Base-by-base conservation (phyloP, 2,329 filamentous ascomycete genomes). In the Hawksworthiomyces lignivorus region DNA sequence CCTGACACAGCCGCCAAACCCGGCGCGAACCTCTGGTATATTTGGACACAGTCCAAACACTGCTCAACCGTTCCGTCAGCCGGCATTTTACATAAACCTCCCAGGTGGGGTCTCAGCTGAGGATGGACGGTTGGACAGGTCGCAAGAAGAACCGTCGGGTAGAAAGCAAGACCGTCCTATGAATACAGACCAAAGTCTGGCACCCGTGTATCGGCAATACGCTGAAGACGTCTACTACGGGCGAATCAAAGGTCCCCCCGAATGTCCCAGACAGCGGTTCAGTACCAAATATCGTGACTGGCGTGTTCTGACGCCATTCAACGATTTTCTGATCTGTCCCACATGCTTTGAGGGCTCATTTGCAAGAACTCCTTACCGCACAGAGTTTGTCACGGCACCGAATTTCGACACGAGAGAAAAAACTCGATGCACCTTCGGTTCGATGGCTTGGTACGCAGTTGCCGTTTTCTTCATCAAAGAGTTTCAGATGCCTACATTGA, bases 391-490 rank as follows among this genome's bases (percentile, higher is more conserved):
- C 10, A 71, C 72, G 4, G 75, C 77, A 27, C 70, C 77, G 22
- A 65, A 70, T 21, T 75, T 79, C 14, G 68, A 76, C 5, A 65
- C 71, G 3, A 72, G 75, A 12, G 67, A 70, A 30, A 69, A 75
- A 34, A 70, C 85, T 7, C 69, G 73, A 34, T 97, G 90, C 62
- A 82, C 88, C 49, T 87, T 96, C 60, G 86, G 85, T 22, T 73
- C 77, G 11, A 73, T 70, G 1, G 77, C 82, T 1, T 96, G 88
- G 87, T 82, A 87, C 53, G 80, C 86, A 21, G 78, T 95, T 29
- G 88, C 88, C 1, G 94, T 84, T 78, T 70, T 89, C 4, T 70
- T 94, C 48, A 89, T 81, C 3, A 65, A 84, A 39, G 87, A 88
- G 59, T 77, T 86, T 50, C 64, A 77, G 11, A 68, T 75, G 15